Percentiles rank a stretch among this genome's conserved stretches.
These are phyloP conservation scores for Harrya chromipes DNA, from an alignment of 768 basidiomycete genomes.

Conservation along the genomic window DNA sequence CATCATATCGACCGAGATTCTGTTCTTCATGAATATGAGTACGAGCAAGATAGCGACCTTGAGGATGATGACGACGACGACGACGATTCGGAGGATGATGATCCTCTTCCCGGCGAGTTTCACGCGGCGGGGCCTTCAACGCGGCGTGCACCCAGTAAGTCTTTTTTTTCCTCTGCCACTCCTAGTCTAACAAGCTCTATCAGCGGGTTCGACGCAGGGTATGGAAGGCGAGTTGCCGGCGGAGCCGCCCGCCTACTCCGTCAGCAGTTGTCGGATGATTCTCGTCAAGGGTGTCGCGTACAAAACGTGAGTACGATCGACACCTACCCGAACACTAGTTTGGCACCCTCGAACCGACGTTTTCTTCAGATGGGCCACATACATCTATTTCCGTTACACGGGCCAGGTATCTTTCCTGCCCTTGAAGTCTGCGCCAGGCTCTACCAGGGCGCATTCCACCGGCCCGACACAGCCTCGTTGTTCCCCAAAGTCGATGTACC, in stretches of 20 bases:
- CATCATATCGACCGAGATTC: conserved; percentile 16
- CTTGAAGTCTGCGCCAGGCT: conserved; percentile 18
- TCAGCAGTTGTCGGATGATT: conserved; percentile 20
- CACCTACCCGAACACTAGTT: not conserved
- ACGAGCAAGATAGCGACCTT: conserved; percentile 30
- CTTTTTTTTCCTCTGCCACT: not conserved
- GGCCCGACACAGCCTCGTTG: conserved; percentile 9
- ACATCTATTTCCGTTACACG: conserved; percentile 31
- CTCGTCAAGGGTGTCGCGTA: conserved; percentile 30
- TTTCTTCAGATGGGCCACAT: conserved; percentile 23
- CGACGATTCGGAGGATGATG: not conserved
- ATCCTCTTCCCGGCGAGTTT: not conserved
- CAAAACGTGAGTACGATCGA: conserved; percentile 22
- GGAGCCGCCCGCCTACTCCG: conserved; percentile 22
- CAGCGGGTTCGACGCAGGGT: not conserved
- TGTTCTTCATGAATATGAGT: conserved; percentile 26
- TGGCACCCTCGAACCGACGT: not conserved
- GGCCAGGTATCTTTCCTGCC: conserved; percentile 26
- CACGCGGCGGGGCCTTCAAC: conserved; percentile 1
- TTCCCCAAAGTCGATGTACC: conserved; percentile 40
- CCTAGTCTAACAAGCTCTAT: not conserved
- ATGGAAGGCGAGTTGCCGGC: not conserved
- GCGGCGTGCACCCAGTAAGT: conserved; percentile 8
- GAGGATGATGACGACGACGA: conserved; percentile 22
- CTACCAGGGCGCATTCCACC: not conserved